phyloP scores from a whole-genome alignment of 257 asterid species.

The Nicotiana noctiflora region DNA sequence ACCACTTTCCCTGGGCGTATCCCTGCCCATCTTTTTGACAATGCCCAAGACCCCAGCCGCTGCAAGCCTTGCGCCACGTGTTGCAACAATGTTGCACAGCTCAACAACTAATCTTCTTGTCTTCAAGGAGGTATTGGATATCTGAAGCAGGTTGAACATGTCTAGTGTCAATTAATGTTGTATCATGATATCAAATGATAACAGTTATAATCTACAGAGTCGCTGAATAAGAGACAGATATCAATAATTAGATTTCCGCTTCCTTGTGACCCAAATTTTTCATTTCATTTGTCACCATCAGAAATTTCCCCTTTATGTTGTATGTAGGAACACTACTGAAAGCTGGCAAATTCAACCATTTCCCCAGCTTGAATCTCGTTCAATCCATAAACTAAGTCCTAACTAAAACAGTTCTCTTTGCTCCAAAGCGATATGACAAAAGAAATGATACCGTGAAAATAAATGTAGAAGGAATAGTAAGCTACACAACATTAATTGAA shows the following conservation, averaged over 20 bases:
- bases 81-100: slow-evolving; percentile 47
- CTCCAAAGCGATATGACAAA: neutral
- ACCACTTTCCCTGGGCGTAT: slow-evolving; percentile 23
- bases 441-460: neutral
- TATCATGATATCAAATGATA: neutral
- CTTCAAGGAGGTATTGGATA: slow-evolving; percentile 43
- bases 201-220: neutral
- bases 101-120: slow-evolving; percentile 36
- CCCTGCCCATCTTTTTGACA: slow-evolving; percentile 55
- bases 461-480: neutral
- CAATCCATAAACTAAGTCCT: neutral
- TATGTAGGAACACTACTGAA: neutral
- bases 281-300: neutral
- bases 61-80: slow-evolving; percentile 65
- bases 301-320: neutral
- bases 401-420: neutral
- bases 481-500: neutral
- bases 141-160: slow-evolving; percentile 16
- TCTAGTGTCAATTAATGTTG: neutral
- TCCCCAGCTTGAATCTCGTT: no score
- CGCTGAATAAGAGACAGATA: neutral
- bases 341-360: no score
- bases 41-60: slow-evolving; percentile 58
- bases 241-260: neutral
- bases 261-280: neutral